Evolutionary conservation across 306 rosid genomes (phyloP).

Genomic region (Ormosia emarginata): DNA sequence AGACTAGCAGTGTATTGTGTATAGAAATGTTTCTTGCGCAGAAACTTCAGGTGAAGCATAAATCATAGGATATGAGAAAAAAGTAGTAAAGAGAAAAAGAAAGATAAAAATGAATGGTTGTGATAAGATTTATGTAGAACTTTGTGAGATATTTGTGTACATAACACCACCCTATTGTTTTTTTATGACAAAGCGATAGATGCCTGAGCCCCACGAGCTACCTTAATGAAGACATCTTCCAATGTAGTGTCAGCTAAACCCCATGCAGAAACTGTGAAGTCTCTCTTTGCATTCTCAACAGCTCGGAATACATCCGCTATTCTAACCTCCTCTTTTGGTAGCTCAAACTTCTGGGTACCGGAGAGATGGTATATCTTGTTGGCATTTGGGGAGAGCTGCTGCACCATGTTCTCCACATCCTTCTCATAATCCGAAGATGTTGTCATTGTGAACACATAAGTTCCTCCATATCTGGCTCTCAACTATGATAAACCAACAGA

Average conservation of each 20-base stretch:
- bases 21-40: too few relatives aligned
- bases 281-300: conserved; percentile 65
- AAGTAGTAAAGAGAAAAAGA: too few relatives aligned
- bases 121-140: too few relatives aligned
- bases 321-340: conserved; percentile 73
- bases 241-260: conserved; percentile 80
- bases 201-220: conserved; percentile 56
- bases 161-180: too few relatives aligned
- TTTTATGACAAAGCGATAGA: conserved; percentile 40
- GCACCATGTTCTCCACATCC: conserved; percentile 69
- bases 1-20: background rate
- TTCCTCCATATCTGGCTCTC: conserved; percentile 89
- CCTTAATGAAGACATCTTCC: conserved; percentile 94
- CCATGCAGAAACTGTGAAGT: conserved; percentile 82
- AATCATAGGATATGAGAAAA: too few relatives aligned
- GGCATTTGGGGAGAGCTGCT: conserved; percentile 60
- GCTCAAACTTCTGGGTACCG: conserved; percentile 91
- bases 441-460: conserved; percentile 85
- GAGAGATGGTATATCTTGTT: conserved; percentile 65
- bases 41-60: too few relatives aligned
- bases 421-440: conserved; percentile 58
- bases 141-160: too few relatives aligned
- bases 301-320: conserved; percentile 71
- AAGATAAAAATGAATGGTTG: too few relatives aligned
- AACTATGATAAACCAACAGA: conserved; percentile 49